Evolutionary conservation across 1,284 basidiomycete genomes (phyloP), one percentile per base, ranked within the genome.

Genomic region (Leucoagaricus sp.): DNA sequence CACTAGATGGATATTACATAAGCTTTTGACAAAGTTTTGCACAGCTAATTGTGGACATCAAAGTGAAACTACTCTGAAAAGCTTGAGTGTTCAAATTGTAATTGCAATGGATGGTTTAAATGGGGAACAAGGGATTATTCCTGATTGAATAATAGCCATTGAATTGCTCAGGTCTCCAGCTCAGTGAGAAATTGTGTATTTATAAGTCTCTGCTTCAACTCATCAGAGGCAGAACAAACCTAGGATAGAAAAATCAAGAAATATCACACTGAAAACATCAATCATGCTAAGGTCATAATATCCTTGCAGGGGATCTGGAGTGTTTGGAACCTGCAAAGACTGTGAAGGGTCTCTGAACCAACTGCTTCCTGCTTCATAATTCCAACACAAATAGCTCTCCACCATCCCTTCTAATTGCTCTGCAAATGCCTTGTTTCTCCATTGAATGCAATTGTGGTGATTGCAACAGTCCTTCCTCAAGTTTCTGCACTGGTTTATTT

Each of bases 31-130:
- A 26, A 53, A 54, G 19, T 55, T 25, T 26, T 60, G 21, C 23
- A 60, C 21, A 3, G 58, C 17, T 2, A 60, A 28, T 12, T 33
- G 34, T 5, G 55, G 58, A 33, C 55, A 60, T 4, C 40, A 36
- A 10, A 57, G 36, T 10, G 46, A 33, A 17, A 21, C 41, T n/a
- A 2, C 19, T 10, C 23, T 10, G 12, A 38, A 38, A 3, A 54
- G 33, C 19, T 54, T 44, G 3, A 54, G 33, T 3, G 31, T 19
- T 2, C 44, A 15, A 2, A 23, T 38, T 1, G 29, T 38, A 4
- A 54, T 9, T 7, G 52, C 34, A n/a, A 38, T 2, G 1, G 19
- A 19, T 1, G 52, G 52, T 2, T 13, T 6, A n/a, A n/a, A 13
- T 13, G 13, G 36, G 12, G 36, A 8, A n/a, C 36, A 38, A n/a